Evolutionary conservation across 768 basidiomycete species (phyloP), one percentile per base, ranked within the genome.

Genomic region (Melanogaster broomeanus): DNA sequence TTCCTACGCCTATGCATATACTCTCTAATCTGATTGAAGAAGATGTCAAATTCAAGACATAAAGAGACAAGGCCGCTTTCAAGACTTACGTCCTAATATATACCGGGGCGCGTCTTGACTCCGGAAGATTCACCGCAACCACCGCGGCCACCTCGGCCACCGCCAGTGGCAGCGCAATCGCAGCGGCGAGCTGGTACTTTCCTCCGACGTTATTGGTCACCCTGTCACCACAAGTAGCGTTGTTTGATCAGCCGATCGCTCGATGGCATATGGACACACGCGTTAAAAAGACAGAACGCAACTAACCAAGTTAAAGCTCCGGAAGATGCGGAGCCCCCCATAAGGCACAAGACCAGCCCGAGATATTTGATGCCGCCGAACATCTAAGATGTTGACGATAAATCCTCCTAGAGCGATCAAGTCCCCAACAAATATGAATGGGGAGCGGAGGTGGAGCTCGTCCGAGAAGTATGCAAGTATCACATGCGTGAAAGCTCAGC

Each of bases 111-210:
- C 68, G 60, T 88, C 87, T 53, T 74, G 71, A 0, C 76, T 55
- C 16, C 84, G 75, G 61, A 81, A 89, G 7, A 88, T 83, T 87
- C 6, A 76, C 74, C 2, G 85, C 80, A 46, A 87, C 81, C 0
- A 82, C 83, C 1, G 84, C 86, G 25, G 78, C 70, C 53, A 87
- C 80, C 61, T 87, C 87, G n/a, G 84, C 85, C 73, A 68, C 39
- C 42, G 61, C 60, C 41, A 56, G 47, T 33, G 87, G 82, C 25
- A 87, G 45, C 0, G 84, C 85, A 77, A 88, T 82, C 3, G 82
- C 85, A 8, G 85, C 72, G 12, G 68, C 87, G 3, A 87, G 84
- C 62, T 88, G n/a, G n/a, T 84, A 87, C 52, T 86, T 84, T 0
- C 87, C 87, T 0, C 78, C 68, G 11, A 86, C 72, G 57, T 88